phyloP scores from a whole-genome alignment of 805 yeast genomes.

The Groenewaldozyma salmanticensis region DNA sequence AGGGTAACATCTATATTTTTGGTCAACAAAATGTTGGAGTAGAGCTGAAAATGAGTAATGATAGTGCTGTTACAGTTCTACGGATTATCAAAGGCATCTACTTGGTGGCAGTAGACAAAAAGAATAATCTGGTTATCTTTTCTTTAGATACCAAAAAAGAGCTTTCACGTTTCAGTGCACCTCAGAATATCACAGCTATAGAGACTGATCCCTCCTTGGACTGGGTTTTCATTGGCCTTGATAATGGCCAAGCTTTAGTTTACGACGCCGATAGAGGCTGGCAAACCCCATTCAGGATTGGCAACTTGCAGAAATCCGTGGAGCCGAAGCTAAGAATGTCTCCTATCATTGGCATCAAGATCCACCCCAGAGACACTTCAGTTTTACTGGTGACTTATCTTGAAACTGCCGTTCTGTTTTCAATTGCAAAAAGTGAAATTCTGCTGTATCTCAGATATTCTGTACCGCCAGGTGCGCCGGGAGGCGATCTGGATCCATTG shows the following conservation, averaged over 20 bases:
- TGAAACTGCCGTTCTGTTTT: conserved; percentile 59
- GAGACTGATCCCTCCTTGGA: conserved; percentile 83
- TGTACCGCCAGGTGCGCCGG: conserved; percentile 59
- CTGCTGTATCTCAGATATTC: conserved; percentile 54
- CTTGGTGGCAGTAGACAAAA: conserved; percentile 58
- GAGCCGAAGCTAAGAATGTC: conserved; percentile 50
- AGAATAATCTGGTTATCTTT: conserved; percentile 53
- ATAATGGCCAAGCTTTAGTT: conserved; percentile 60
- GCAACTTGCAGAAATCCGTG: conserved; percentile 58
- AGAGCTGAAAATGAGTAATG: conserved; percentile 42
- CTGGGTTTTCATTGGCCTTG: conserved; percentile 73
- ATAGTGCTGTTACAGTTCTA: conserved; percentile 34
- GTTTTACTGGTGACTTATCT: conserved; percentile 64
- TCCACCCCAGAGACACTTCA: conserved; percentile 90
- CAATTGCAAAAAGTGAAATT: conserved; percentile 46
- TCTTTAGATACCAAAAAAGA: conserved; percentile 58
- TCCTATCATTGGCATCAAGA: conserved; percentile 54
- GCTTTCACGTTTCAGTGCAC: conserved; percentile 47
- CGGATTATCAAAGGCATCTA: conserved; percentile 74
- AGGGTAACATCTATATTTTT: conserved; percentile 63
- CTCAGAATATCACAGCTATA: conserved; percentile 56
- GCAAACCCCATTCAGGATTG: conserved; percentile 55
- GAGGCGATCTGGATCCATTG: conserved; percentile 41
- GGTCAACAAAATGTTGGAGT: conserved; percentile 79
- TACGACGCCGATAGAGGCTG: conserved; percentile 76